phyloP scores from a whole-genome alignment of 192 early-diverging fungal genomes.

The Dimargaris cristalligena region DNA sequence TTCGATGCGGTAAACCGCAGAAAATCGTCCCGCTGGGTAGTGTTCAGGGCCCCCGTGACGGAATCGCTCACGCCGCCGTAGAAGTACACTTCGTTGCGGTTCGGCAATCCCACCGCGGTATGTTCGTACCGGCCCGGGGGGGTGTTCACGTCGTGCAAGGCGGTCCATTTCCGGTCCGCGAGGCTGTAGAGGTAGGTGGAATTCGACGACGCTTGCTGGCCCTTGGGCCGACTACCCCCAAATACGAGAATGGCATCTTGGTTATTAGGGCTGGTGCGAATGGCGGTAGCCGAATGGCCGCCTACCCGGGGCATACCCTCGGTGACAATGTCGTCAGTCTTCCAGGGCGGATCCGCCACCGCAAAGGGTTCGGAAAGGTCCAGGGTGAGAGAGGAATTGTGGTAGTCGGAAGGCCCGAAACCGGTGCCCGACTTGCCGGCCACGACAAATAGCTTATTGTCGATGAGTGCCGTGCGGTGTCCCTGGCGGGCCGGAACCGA shows the following conservation, averaged over 20 bases:
- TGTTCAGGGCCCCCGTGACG: not conserved
- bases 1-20: too few species aligned
- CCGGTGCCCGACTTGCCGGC: not conserved
- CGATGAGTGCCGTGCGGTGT: not conserved
- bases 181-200: not conserved
- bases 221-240: not conserved
- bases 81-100: not conserved
- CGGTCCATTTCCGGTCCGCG: not conserved
- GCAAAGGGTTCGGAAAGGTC: not conserved
- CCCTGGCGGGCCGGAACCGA: not conserved
- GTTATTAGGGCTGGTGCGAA: not conserved
- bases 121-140: not conserved
- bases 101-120: not conserved
- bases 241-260: not conserved
- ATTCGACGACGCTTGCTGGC: not conserved
- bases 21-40: not conserved
- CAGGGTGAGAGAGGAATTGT: not conserved
- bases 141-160: not conserved
- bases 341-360: not conserved
- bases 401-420: not conserved
- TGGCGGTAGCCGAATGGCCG: not conserved
- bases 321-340: not conserved
- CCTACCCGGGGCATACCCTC: not conserved
- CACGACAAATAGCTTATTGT: not conserved
- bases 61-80: not conserved